These are phyloP conservation scores for Fusarium sp. DNA, from an alignment of 2,329 filamentous ascomycete species.

Conservation along the genomic window DNA sequence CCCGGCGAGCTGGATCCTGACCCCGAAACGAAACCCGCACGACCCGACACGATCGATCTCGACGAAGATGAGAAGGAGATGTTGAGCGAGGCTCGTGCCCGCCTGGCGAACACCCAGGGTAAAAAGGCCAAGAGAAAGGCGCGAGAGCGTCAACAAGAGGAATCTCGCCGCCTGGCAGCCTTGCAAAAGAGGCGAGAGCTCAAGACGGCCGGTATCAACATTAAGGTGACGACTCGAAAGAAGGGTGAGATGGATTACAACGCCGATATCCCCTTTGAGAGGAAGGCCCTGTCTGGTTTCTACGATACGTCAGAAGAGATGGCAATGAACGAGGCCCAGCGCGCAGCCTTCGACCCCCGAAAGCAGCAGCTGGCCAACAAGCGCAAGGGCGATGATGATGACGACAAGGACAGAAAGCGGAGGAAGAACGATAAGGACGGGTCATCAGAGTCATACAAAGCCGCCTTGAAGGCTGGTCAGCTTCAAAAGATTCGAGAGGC, in stretches of 20 bases:
- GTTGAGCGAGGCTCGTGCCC: constrained; percentile 95
- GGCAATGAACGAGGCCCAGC: constrained; percentile 82
- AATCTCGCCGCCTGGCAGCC: constrained; percentile 88
- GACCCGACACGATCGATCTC: constrained; percentile 96
- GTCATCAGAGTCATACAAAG: constrained; percentile 82
- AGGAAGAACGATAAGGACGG: constrained; percentile 89
- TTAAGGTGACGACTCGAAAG: constrained; percentile 92
- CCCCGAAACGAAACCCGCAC: constrained; percentile 93
- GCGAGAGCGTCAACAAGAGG: constrained; percentile 92
- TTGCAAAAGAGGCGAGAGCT: constrained; percentile 96
- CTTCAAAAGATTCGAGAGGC: constrained; percentile 95
- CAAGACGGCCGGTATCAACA: constrained; percentile 97
- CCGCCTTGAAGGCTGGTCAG: constrained; percentile 92
- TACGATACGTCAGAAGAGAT: constrained; percentile 92
- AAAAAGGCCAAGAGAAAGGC: constrained; percentile 99
- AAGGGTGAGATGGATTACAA: constrained; percentile 99
- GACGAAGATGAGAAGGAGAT: constrained; percentile 99
- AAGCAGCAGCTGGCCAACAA: constrained; percentile 93
- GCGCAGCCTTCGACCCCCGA: constrained; percentile 88
- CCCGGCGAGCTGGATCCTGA: constrained; percentile 98
- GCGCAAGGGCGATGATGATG: constrained; percentile 93
- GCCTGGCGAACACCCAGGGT: constrained; percentile 96
- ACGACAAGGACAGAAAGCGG: constrained; percentile 83
- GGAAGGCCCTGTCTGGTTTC: constrained; percentile 87
- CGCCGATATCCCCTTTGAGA: constrained; percentile 98